Evolutionary conservation across 257 asterid species (phyloP).

Genomic region (Nemophila menziesii): DNA sequence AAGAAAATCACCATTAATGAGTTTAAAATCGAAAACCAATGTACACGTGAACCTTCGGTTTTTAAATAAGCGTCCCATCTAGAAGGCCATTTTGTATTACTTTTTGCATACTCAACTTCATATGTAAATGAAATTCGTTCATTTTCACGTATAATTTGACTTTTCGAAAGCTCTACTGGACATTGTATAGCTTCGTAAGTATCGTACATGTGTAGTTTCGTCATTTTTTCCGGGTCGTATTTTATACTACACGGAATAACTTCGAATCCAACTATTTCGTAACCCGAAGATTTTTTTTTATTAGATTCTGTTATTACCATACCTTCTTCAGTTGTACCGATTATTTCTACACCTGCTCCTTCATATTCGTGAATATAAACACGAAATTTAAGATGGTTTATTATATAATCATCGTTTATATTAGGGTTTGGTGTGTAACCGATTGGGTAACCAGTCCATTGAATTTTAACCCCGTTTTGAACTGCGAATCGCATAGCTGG

Average conservation of each 20-base stretch:
- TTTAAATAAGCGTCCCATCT: constrained; percentile 15
- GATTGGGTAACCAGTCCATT: constrained; percentile 14
- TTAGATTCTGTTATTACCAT: constrained; percentile 11
- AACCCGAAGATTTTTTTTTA: constrained; percentile 10
- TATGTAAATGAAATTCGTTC: constrained; percentile 13
- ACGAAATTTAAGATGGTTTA: constrained; percentile 9
- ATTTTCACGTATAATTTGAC: constrained; percentile 9
- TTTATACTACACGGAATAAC: constrained; percentile 10
- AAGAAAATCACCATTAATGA: constrained; percentile 14
- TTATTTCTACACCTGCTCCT: constrained; percentile 14
- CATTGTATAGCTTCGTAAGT: not conserved
- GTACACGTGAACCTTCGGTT: constrained; percentile 13
- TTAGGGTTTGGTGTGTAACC: constrained; percentile 8
- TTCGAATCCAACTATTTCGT: constrained; percentile 15
- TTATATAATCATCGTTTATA: constrained; percentile 5
- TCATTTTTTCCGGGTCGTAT: constrained; percentile 9
- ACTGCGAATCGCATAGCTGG: constrained; percentile 10
- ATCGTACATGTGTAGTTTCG: constrained; percentile 10
- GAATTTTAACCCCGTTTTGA: constrained; percentile 9
- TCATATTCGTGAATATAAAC: constrained; percentile 12
- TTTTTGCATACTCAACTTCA: constrained; percentile 12
- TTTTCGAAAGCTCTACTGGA: constrained; percentile 6
- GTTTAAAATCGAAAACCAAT: constrained; percentile 13
- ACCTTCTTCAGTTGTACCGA: constrained; percentile 12
- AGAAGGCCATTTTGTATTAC: constrained; percentile 13